Evolutionary conservation across 768 basidiomycete species (phyloP), one percentile per base, ranked within the genome.

Genomic region (Lactarius indigo): DNA sequence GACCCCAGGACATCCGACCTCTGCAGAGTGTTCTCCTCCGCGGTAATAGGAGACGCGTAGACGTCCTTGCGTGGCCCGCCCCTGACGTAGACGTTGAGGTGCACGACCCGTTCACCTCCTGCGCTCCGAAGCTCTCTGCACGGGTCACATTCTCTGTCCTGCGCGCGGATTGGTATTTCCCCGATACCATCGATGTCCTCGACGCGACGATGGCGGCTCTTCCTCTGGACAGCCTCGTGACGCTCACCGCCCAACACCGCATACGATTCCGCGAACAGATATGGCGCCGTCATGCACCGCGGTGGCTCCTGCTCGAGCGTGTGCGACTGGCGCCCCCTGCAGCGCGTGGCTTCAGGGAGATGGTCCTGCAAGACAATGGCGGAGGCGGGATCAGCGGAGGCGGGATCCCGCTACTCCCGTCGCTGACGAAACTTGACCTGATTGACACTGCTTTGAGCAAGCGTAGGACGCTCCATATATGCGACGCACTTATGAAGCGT

Each of bases 1-100:
- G 65, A 8, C 44, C 54, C 3, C 65, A 66, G 17, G 65, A 63
- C 35, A 13, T 15, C 10, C n/a, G 23, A 4, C 66, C 61, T 4
- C 37, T 67, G 28, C 30, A 54, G 28, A 67, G 58, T 31, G 35
- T 64, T 15, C 15, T 50, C n/a, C 13, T 59, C 30, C 35, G 44
- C 18, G 42, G 57, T 13, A 31, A 33, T 7, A 10, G 18, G n/a
- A 31, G 42, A 13, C 44, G 23, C 9, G 15, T 42, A 17, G 33
- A 59, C 5, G 44, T 64, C 37, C 23, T 57, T 37, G 28, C 44
- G 44, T 64, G 64, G 64, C 28, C 56, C 7, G 57, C 18, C 6
- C 63, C 63, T 4, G 57, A 47, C 35, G 15, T 41, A 12, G 60
- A 61, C 20, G 12, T 37, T 10, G 60, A 52, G 5, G 4, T 52